Evolutionary conservation across 257 asterid species (phyloP), one percentile per base, ranked within the genome.

Genomic region (Eucommia ulmoides): DNA sequence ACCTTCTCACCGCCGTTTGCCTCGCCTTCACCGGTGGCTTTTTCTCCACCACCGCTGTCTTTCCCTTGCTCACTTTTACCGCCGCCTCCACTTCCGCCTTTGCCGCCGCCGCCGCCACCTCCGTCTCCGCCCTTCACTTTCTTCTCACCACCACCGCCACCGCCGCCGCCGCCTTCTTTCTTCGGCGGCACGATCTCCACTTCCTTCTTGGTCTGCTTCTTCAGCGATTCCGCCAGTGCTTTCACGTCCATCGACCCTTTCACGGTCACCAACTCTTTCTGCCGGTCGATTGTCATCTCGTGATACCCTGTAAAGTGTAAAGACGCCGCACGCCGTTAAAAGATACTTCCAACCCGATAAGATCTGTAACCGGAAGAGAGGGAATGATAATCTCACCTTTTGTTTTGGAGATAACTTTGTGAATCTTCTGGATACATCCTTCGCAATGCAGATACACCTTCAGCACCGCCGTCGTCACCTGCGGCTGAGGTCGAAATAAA

Each of bases 201-300:
- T 2, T 73, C 70, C 55, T 60, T 75, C 64, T 80, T 84, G 44
- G 80, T 35, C 49, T 66, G 82, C 69, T 74, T 84, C 77, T 77
- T 78, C 23, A 88, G 61, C 49, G 33, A 23, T 48, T 66, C 83
- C 4, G 70, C 88, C 58, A 88, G 46, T 3, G 76, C 87, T 58
- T 75, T 77, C 83, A 79, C 74, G 68, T 84, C 97, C 56, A 88
- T 73, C 23, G 95, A 65, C 23, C 97, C 97, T 15, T 72, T 84
- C 45, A 84, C 93, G 8, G 78, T 84, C 33, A 88, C 81, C 54
- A 63, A 53, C 21, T 80, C 94, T 68, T 80, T 82, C 46, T 74
- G 69, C 60, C 21, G 56, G 64, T 88, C 94, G 2, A 88, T 45
- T 42, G 72, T 70, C 60, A 88, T 44, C 8, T 80, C 93, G 19